Evolutionary conservation across 2,329 filamentous ascomycete genomes (phyloP).

Genomic region (Penicillium digitatum): DNA sequence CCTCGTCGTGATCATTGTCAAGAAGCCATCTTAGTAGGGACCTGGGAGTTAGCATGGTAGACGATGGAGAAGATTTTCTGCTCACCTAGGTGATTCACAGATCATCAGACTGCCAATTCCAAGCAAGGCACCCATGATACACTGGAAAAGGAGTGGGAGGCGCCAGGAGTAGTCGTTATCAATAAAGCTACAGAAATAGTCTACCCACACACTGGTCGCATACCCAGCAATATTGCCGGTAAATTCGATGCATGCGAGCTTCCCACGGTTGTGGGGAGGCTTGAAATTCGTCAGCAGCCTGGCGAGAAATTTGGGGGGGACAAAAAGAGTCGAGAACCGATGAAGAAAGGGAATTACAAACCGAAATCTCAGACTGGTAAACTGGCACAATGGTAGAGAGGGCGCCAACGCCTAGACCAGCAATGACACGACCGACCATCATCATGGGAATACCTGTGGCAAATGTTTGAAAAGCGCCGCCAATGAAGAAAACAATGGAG

Average conservation of each 20-base stretch:
- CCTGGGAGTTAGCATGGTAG: slow-evolving; percentile 24
- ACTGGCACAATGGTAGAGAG: slow-evolving; percentile 89
- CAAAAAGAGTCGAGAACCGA: background rate
- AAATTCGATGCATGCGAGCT: slow-evolving; percentile 96
- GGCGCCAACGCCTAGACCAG: slow-evolving; percentile 81
- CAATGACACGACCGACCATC: slow-evolving; percentile 74
- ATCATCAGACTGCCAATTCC: slow-evolving; percentile 85
- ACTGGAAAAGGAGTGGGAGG: slow-evolving; percentile 84
- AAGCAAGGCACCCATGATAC: slow-evolving; percentile 84
- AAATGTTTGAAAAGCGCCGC: slow-evolving; percentile 79
- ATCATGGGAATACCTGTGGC: slow-evolving; percentile 85
- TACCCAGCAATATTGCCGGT: slow-evolving; percentile 96
- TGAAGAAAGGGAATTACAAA: slow-evolving; percentile 14
- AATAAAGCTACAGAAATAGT: slow-evolving; percentile 95
- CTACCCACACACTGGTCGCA: slow-evolving; percentile 94
- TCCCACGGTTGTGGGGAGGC: slow-evolving; percentile 91
- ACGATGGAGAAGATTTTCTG: slow-evolving; percentile 20
- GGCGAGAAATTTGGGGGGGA: background rate
- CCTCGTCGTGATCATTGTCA: slow-evolving; percentile 96
- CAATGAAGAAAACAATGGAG: slow-evolving; percentile 78
- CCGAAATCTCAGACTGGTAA: slow-evolving; percentile 89
- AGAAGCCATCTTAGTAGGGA: slow-evolving; percentile 73
- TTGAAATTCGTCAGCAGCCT: slow-evolving; percentile 20
- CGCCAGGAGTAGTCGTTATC: slow-evolving; percentile 83
- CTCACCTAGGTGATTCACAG: slow-evolving; percentile 87